phyloP scores from a whole-genome alignment of 2,329 filamentous ascomycete genomes.

The Thermochaetoides dissita region DNA sequence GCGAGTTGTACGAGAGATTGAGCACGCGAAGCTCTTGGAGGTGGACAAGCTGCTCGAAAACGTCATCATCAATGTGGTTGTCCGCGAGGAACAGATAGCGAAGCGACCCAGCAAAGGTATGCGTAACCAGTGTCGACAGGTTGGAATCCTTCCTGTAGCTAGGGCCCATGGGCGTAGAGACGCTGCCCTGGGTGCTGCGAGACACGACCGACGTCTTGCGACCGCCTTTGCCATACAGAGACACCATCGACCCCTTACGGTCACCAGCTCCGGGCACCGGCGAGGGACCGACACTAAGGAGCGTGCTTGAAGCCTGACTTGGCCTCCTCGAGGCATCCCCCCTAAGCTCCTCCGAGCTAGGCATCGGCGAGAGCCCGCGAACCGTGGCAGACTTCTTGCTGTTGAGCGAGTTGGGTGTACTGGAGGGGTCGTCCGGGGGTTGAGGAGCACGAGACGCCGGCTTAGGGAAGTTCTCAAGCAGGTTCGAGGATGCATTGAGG shows the following conservation, averaged over 20 bases:
- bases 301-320: conserved; percentile 68
- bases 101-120: conserved; percentile 79
- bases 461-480: conserved; percentile 82
- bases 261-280: conserved; percentile 46
- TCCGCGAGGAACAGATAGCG: conserved; percentile 80
- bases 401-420: conserved; percentile 30
- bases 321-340: conserved; percentile 51
- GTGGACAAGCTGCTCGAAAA: conserved; percentile 79
- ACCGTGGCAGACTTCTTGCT: conserved; percentile 18
- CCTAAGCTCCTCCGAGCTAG: conserved; percentile 62
- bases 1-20: conserved; percentile 88
- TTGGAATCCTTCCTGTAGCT: conserved; percentile 73
- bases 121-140: conserved; percentile 56
- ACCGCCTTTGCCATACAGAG: conserved; percentile 62
- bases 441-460: conserved; percentile 58
- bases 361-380: conserved; percentile 39
- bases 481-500: conserved; percentile 89
- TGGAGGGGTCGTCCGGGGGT: conserved; percentile 37
- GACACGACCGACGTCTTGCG: conserved; percentile 76
- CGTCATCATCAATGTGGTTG: conserved; percentile 85
- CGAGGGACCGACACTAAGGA: conserved; percentile 62
- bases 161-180: conserved; percentile 31
- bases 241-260: conserved; percentile 74
- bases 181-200: conserved; percentile 36
- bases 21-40: conserved; percentile 74